phyloP scores from a whole-genome alignment of 2,329 filamentous ascomycete genomes.

The Zasmidium angulare region DNA sequence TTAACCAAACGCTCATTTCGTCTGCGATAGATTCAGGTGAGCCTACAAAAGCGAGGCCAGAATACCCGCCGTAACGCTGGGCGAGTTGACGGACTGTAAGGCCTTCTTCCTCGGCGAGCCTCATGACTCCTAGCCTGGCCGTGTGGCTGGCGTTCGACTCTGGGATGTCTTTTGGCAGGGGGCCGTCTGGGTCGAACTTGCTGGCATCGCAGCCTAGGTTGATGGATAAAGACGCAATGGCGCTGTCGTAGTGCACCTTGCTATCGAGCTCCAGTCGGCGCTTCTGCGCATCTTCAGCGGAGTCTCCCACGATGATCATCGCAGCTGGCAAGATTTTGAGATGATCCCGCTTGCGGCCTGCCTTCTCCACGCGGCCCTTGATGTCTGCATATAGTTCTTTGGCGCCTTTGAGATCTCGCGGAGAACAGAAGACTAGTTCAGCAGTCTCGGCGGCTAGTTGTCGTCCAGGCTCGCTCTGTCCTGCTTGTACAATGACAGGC shows the following conservation, averaged over 20 bases:
- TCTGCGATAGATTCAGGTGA: slow-evolving; percentile 23
- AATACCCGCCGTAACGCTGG: slow-evolving; percentile 25
- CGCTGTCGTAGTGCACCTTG: slow-evolving; percentile 25
- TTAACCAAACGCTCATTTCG: slow-evolving; percentile 26
- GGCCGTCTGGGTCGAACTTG: slow-evolving; percentile 22
- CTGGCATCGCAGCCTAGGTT: slow-evolving; percentile 25
- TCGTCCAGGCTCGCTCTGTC: slow-evolving; percentile 27
- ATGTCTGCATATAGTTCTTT: slow-evolving; percentile 28
- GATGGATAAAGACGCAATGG: slow-evolving; percentile 25
- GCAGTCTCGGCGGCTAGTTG: slow-evolving; percentile 30
- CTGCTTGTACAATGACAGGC: slow-evolving; percentile 30
- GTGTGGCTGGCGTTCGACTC: slow-evolving; percentile 27
- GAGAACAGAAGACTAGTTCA: slow-evolving; percentile 27
- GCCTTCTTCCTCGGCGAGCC: slow-evolving; percentile 22
- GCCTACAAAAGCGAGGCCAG: slow-evolving; percentile 25
- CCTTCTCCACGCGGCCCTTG: slow-evolving; percentile 21
- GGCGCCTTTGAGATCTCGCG: slow-evolving; percentile 22
- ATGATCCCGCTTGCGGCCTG: slow-evolving; percentile 23
- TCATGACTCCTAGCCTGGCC: slow-evolving; percentile 19
- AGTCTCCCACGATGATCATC: slow-evolving; percentile 29
- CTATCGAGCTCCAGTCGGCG: slow-evolving; percentile 27
- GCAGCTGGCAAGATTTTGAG: slow-evolving; percentile 29
- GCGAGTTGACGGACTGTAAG: slow-evolving; percentile 28
- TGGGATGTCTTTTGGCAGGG: slow-evolving; percentile 24
- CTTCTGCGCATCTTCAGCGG: slow-evolving; percentile 23